Conservation (phyloP, 2,329 filamentous ascomycete species). For the Emergomyces africanus region DNA sequence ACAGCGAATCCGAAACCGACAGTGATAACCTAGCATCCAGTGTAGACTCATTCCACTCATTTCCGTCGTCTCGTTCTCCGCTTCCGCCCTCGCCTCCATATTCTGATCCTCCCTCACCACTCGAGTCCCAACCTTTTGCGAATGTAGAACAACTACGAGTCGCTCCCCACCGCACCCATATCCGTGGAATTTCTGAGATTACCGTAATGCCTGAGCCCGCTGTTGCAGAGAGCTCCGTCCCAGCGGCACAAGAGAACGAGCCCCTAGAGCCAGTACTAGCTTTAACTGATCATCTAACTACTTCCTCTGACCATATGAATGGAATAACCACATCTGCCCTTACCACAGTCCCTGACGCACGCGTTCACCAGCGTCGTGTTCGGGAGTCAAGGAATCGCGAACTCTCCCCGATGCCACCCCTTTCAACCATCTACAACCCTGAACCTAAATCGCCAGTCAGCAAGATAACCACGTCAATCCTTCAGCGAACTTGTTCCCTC, state of each 20-base stretch:
- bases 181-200: slow-evolving; percentile 18
- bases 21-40: slow-evolving; percentile 24
- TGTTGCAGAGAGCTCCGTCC: slow-evolving; percentile 2
- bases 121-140: slow-evolving; percentile 11
- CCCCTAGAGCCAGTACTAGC: not conserved
- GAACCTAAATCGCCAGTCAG: slow-evolving; percentile 33
- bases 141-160: not conserved
- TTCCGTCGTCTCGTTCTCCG: slow-evolving; percentile 12
- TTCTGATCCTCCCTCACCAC: slow-evolving; percentile 12
- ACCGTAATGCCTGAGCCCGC: slow-evolving; percentile 15
- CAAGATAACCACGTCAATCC: slow-evolving; percentile 49
- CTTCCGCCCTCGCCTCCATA: slow-evolving; percentile 11
- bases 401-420: slow-evolving; percentile 54
- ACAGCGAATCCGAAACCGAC: slow-evolving; percentile 13
- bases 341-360: slow-evolving; percentile 19
- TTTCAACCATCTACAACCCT: slow-evolving; percentile 48
- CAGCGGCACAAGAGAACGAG: not conserved
- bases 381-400: slow-evolving; percentile 41
- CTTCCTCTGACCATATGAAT: not conserved
- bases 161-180: slow-evolving; percentile 11
- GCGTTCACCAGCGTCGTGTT: slow-evolving; percentile 39
- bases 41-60: slow-evolving; percentile 32
- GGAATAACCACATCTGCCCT: slow-evolving; percentile 15
- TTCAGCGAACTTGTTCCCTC: slow-evolving; percentile 65
- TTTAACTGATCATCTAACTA: not conserved